phyloP scores from a whole-genome alignment of 140 eudicot genomes.

The Flaveria floridana region DNA sequence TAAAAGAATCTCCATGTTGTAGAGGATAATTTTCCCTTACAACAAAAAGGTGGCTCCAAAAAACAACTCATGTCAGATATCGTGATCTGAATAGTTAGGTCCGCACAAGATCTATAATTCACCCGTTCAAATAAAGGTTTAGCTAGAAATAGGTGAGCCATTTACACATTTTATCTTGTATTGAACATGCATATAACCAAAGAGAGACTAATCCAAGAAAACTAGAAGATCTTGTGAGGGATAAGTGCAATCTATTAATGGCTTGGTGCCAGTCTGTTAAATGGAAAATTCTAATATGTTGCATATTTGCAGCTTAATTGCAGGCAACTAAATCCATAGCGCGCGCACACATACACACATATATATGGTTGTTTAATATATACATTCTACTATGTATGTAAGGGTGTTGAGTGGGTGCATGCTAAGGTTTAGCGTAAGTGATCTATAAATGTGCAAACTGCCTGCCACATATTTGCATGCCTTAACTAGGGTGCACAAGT shows the following conservation, averaged over 20 bases:
- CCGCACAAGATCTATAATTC: background rate
- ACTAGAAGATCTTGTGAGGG: background rate
- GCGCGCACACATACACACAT: background rate
- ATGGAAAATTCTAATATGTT: slow-evolving; percentile 2
- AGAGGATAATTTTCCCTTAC: background rate
- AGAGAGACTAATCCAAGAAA: background rate
- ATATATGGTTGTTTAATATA: background rate
- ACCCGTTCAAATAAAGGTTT: background rate
- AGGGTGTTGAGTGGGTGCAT: background rate
- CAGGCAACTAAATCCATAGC: background rate
- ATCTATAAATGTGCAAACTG: slow-evolving; percentile 17
- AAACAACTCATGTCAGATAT: slow-evolving; percentile 8
- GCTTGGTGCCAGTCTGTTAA: background rate
- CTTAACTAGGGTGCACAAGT: background rate
- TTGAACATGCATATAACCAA: background rate
- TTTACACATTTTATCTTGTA: slow-evolving; percentile 4
- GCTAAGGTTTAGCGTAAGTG: slow-evolving; percentile 5
- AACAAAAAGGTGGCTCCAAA: slow-evolving; percentile 8
- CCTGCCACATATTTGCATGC: background rate
- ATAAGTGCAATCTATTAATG: slow-evolving; percentile 11
- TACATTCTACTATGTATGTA: slow-evolving; percentile 9
- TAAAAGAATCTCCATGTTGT: background rate
- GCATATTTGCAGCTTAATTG: background rate
- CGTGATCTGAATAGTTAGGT: background rate
- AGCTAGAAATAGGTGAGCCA: background rate